These are phyloP conservation scores for Aureobasidium sp. DNA, from an alignment of 2,329 filamentous ascomycete species.

Conservation along the genomic window DNA sequence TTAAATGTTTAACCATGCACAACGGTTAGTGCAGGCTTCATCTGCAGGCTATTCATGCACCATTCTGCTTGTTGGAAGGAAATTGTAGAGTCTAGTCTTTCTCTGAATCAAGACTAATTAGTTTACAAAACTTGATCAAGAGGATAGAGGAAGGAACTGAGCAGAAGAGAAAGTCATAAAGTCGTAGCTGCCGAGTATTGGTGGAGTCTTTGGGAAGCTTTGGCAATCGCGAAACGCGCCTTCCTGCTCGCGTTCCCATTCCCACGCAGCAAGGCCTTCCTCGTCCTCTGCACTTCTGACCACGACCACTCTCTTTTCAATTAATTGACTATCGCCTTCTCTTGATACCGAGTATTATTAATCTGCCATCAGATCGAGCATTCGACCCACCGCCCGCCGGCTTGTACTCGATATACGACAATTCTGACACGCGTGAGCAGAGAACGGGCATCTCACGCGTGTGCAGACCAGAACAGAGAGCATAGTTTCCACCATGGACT, in stretches of 20 bases:
- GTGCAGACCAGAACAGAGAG: slow-evolving; percentile 1
- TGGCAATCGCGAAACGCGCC: slow-evolving; percentile 2
- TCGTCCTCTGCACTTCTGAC: background rate
- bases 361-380: background rate
- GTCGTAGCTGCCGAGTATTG: slow-evolving; percentile 1
- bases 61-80: background rate
- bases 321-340: background rate
- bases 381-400: background rate
- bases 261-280: slow-evolving; percentile 1
- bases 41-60: background rate
- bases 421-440: slow-evolving; percentile 14
- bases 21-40: slow-evolving; percentile 4
- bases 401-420: slow-evolving; percentile 2
- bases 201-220: slow-evolving; percentile 4
- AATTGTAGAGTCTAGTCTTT: background rate
- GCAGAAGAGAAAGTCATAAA: slow-evolving; percentile 3
- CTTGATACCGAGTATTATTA: slow-evolving; percentile 14
- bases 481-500: background rate
- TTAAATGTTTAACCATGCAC: slow-evolving; percentile 12
- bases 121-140: background rate
- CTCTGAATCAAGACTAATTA: background rate
- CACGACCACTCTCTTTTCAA: slow-evolving; percentile 10
- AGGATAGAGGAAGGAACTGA: background rate
- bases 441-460: slow-evolving; percentile 12
- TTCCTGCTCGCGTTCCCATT: background rate